Percentiles rank a stretch among this genome's conserved stretches.
Evolutionary conservation across 2,329 filamentous ascomycete genomes (phyloP).

Genomic region (Pseudocercospora crystallina): DNA sequence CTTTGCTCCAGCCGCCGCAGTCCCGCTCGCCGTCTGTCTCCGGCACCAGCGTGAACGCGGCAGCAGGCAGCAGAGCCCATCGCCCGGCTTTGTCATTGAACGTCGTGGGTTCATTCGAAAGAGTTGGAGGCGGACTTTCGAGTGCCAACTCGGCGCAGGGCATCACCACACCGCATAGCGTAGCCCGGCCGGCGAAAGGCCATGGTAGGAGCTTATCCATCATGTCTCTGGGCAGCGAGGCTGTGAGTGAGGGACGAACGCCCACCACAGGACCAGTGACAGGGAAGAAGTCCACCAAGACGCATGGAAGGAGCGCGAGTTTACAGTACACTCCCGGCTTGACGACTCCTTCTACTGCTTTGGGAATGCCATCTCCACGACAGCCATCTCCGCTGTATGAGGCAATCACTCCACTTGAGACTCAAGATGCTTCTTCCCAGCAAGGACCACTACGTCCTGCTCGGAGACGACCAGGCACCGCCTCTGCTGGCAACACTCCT

Average conservation of each 20-base stretch:
- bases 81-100: conserved; percentile 65
- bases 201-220: conserved; percentile 52
- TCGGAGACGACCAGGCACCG: conserved; percentile 29
- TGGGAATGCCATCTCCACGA: conserved; percentile 21
- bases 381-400: conserved; percentile 46
- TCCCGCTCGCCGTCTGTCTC: conserved; percentile 24
- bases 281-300: conserved; percentile 53
- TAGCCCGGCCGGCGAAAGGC: conserved; percentile 49
- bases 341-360: conserved; percentile 15
- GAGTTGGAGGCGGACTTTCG: conserved; percentile 22
- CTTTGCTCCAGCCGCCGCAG: conserved; percentile 1
- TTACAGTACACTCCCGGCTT: conserved; percentile 66
- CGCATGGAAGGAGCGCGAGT: conserved; percentile 77
- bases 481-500: conserved; percentile 34
- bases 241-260: conserved; percentile 26
- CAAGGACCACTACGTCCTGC: conserved; percentile 23
- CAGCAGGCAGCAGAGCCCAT: conserved; percentile 51
- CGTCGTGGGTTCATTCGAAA: conserved; percentile 36
- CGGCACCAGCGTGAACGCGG: conserved; percentile 20
- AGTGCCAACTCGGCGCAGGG: conserved; percentile 24
- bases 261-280: conserved; percentile 12
- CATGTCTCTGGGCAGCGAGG: conserved; percentile 49
- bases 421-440: conserved; percentile 6
- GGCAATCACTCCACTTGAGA: conserved; percentile 37
- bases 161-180: conserved; percentile 35